Evolutionary conservation across 2,329 filamentous ascomycete genomes (phyloP).

Genomic region (Alternaria sp.): DNA sequence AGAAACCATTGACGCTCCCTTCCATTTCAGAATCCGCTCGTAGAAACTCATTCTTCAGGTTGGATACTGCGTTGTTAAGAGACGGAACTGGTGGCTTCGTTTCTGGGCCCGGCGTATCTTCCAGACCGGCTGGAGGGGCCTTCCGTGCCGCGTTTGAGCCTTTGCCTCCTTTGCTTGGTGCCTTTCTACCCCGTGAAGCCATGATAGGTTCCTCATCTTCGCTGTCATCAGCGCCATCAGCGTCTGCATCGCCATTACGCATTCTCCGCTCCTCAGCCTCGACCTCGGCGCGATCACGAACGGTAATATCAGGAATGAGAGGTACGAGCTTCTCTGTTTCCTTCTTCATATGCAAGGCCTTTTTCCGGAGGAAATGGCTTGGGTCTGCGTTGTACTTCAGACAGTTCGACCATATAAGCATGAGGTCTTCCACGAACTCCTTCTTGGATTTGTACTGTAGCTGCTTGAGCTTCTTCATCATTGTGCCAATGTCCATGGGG

Average conservation of each 20-base stretch:
- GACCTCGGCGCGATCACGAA: constrained; percentile 90
- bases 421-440: constrained; percentile 92
- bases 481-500: constrained; percentile 95
- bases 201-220: constrained; percentile 95
- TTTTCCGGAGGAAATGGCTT: constrained; percentile 84
- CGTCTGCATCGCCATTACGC: constrained; percentile 80
- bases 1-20: constrained; percentile 82
- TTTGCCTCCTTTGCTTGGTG: constrained; percentile 78
- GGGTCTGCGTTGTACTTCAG: constrained; percentile 93
- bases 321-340: constrained; percentile 97
- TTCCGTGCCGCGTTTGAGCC: constrained; percentile 71
- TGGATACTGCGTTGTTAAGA: constrained; percentile 57
- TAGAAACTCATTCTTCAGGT: constrained; percentile 61
- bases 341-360: constrained; percentile 95
- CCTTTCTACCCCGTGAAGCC: constrained; percentile 92
- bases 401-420: constrained; percentile 97
- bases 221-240: constrained; percentile 86
- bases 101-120: constrained; percentile 80
- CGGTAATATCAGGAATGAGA: constrained; percentile 89
- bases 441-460: constrained; percentile 72
- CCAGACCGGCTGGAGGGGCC: constrained; percentile 74
- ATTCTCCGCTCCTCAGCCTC: constrained; percentile 77
- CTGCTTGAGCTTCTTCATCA: constrained; percentile 95
- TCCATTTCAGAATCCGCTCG: constrained; percentile 82
- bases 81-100: constrained; percentile 74